phyloP scores from a whole-genome alignment of 768 basidiomycete species.

The Pulveroboletus frians region DNA sequence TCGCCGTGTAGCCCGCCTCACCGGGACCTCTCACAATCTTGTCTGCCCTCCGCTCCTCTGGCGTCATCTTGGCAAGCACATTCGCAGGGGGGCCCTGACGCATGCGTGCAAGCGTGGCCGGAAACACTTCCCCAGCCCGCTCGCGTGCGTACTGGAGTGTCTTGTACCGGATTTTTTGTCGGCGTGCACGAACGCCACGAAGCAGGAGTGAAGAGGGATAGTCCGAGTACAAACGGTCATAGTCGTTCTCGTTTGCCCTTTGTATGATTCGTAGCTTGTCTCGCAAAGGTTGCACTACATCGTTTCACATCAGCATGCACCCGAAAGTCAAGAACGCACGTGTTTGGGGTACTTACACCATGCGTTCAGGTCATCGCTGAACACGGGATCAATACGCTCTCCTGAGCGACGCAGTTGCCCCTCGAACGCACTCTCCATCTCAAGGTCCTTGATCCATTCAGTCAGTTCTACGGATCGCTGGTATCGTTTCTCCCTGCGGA shows the following conservation, averaged over 20 bases:
- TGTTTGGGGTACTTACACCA: conserved; percentile 18
- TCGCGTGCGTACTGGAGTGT: conserved; percentile 58
- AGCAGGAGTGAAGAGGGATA: conserved; percentile 47
- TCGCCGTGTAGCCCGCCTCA: conserved; percentile 69
- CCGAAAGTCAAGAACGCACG: not conserved
- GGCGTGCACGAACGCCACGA: conserved; percentile 50
- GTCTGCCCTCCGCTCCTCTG: conserved; percentile 44
- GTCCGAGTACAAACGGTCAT: conserved; percentile 37
- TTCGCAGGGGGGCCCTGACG: conserved; percentile 61
- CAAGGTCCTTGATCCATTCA: conserved; percentile 33
- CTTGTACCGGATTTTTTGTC: conserved; percentile 59
- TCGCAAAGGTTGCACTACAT: conserved; percentile 36
- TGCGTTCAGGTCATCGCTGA: conserved; percentile 14
- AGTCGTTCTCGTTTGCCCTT: conserved; percentile 36
- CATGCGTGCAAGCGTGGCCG: conserved; percentile 42
- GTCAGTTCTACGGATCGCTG: conserved; percentile 29
- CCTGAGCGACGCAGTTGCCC: conserved; percentile 13
- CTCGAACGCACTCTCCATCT: conserved; percentile 39
- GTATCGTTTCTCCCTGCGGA: conserved; percentile 43
- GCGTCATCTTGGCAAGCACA: conserved; percentile 48
- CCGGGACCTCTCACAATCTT: conserved; percentile 46
- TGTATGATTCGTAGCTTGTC: conserved; percentile 30
- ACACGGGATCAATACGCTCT: conserved; percentile 25
- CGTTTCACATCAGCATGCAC: conserved; percentile 2
- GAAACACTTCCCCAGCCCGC: conserved; percentile 55